These are phyloP conservation scores for Nicotiana undulata DNA, from an alignment of 257 asterid species.

Conservation along the genomic window DNA sequence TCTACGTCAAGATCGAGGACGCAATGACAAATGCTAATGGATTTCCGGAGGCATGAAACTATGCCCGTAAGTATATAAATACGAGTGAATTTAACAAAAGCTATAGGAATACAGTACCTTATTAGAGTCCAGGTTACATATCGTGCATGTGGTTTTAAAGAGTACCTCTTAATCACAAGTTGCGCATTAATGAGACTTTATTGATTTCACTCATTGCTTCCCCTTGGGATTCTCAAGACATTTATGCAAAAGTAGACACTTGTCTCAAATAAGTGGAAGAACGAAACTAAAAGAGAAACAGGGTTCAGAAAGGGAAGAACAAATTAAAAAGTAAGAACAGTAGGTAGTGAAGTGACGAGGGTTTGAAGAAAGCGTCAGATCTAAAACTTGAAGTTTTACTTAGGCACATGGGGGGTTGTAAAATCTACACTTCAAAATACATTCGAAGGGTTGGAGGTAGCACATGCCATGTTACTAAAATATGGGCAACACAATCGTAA, in stretches of 20 bases:
- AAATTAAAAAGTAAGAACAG: not conserved
- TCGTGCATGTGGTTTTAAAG: too few relatives aligned
- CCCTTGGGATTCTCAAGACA: not conserved
- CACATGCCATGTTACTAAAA: constrained; percentile 1
- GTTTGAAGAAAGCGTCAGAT: not conserved
- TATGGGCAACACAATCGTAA: not conserved
- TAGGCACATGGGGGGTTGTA: constrained; percentile 2
- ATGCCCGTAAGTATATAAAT: too few relatives aligned
- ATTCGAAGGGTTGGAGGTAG: not conserved
- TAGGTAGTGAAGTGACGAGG: not conserved
- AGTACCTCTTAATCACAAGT: not conserved
- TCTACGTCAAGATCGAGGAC: too few relatives aligned
- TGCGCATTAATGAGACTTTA: not conserved
- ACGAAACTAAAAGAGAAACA: not conserved
- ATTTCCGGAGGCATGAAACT: too few relatives aligned
- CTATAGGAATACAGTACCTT: too few relatives aligned
- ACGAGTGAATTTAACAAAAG: too few relatives aligned
- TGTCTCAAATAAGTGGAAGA: constrained; percentile 3
- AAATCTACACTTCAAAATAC: not conserved
- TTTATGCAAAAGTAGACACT: not conserved
- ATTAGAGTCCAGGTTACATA: too few relatives aligned
- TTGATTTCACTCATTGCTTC: not conserved
- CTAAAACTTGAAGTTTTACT: not conserved
- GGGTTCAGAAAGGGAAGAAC: not conserved
- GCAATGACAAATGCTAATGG: too few relatives aligned